Base-by-base conservation (phyloP, 31 red algal genomes). In the Odonthalia washingtoniensis region DNA sequence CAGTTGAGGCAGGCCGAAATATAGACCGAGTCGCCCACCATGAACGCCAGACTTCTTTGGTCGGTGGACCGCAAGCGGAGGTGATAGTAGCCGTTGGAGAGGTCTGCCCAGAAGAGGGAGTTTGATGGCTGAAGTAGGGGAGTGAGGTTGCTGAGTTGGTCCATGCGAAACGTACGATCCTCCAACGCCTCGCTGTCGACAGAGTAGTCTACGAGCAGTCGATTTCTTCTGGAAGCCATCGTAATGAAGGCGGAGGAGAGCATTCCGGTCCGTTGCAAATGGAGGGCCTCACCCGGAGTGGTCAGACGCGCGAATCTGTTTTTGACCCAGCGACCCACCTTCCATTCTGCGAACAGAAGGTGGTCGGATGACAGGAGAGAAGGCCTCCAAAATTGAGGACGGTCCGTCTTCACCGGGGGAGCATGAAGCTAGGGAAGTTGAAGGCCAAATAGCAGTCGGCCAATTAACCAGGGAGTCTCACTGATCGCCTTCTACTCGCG, bases 1-100 rank as follows among this genome's bases (percentile, higher is more conserved):
- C 74, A 88, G 14, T 78, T 78, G 30, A 88, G 27, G n/a, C 74
- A 80, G 1, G 74, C 27, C 0, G 85, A 68, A 4, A 78, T 41
- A 49, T 40, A 88, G 73, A 81, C 38, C 31, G 26, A 2, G 17
- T 49, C 4, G 0, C 37, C 16, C 43, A 65, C 75, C 46, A 31
- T 62, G 33, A 88, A 80, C n/a, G 46, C 74, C 35, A 88, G 49
- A 24, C 32, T 34, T 21, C 41, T 68, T 21, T 43, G 85, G 85
- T 88, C 85, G 32, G 16, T 5, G 3, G 30, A 21, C 43, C 85
- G 42, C 3, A 63, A 17, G 38, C 75, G 69, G 52, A 77, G 34
- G 39, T 75, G 83, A 30, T 77, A 87, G 31, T 77, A 87, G 0
- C 26, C 83, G 72, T 87, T 72, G 9, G 5, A 3, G 3, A 53